These are phyloP conservation scores for Asterophora lycoperdoides DNA, from an alignment of 768 basidiomycete genomes.

Conservation along the genomic window DNA sequence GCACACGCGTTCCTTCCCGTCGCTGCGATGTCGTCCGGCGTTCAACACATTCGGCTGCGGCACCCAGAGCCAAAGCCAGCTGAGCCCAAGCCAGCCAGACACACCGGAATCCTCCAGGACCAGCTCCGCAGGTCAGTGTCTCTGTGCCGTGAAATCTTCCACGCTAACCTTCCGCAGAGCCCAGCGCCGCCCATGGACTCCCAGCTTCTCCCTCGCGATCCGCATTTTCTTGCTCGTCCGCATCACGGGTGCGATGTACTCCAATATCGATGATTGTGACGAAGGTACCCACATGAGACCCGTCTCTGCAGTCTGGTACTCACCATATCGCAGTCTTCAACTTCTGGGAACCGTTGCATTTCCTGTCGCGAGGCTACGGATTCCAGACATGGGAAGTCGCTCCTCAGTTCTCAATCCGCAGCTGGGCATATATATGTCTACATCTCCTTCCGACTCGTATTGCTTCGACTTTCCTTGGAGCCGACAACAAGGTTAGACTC, in stretches of 20 bases:
- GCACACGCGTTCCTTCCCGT: conserved; percentile 6
- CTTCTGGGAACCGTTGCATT: conserved; percentile 98
- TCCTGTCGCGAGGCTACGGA: conserved; percentile 76
- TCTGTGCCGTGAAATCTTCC: neutral
- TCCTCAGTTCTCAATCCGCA: conserved; percentile 85
- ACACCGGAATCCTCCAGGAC: conserved; percentile 75
- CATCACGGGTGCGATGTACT: conserved; percentile 87
- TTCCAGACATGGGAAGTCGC: conserved; percentile 99
- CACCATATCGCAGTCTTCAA: conserved; percentile 71
- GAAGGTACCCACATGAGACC: conserved; percentile 57
- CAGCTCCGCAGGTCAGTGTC: conserved; percentile 62
- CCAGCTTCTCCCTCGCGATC: conserved; percentile 79
- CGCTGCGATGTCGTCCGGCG: conserved; percentile 27
- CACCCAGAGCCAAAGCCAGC: conserved; percentile 31
- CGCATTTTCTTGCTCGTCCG: conserved; percentile 80
- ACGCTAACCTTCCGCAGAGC: conserved; percentile 37
- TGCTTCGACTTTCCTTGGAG: conserved; percentile 45
- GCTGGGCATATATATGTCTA: conserved; percentile 89
- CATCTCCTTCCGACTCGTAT: conserved; percentile 69
- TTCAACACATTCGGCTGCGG: conserved; percentile 49
- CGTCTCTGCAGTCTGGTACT: neutral
- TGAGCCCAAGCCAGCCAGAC: conserved; percentile 36
- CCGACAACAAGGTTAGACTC: conserved; percentile 72
- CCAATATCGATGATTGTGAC: conserved; percentile 92
- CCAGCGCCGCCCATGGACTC: conserved; percentile 78